A percentile compares a stretch with the other conserved stretches of the same genome.
phyloP scores from a whole-genome alignment of 2,329 filamentous ascomycete genomes.

The Botrytis paeoniae region DNA sequence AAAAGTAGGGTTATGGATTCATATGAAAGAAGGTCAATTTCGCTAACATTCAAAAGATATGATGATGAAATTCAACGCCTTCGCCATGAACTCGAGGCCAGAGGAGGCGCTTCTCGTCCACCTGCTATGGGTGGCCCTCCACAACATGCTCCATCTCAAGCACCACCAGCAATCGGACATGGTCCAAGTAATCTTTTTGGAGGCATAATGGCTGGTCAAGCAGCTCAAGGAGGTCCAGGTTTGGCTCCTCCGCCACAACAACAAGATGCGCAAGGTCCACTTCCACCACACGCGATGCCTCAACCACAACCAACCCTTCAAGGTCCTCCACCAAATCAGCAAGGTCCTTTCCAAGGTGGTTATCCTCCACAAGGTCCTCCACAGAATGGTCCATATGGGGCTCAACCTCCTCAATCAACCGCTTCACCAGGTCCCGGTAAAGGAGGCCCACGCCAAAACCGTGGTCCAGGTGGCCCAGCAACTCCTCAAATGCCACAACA shows the following conservation, averaged over 20 bases:
- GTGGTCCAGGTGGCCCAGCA: constrained; percentile 69
- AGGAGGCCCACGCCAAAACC: constrained; percentile 56
- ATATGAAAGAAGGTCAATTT: background rate
- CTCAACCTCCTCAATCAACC: constrained; percentile 78
- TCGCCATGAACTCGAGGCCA: constrained; percentile 79
- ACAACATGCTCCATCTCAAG: constrained; percentile 76
- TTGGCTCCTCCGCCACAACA: constrained; percentile 66
- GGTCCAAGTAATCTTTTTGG: constrained; percentile 89
- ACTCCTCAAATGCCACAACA: constrained; percentile 91
- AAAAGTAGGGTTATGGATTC: constrained; percentile 63
- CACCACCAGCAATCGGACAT: constrained; percentile 81
- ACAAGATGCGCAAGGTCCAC: constrained; percentile 40
- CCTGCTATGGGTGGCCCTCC: constrained; percentile 70
- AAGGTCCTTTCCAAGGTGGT: constrained; percentile 65
- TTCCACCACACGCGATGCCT: constrained; percentile 48
- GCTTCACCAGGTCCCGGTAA: constrained; percentile 84
- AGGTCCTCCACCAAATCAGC: constrained; percentile 52
- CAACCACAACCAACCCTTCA: constrained; percentile 56
- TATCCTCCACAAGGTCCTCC: constrained; percentile 48
- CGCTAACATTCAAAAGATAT: constrained; percentile 58
- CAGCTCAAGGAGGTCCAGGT: constrained; percentile 77
- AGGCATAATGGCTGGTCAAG: constrained; percentile 89
- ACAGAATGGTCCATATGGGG: constrained; percentile 66
- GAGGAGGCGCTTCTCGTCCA: constrained; percentile 60
- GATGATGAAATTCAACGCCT: constrained; percentile 86